These are phyloP conservation scores for Kuraishia capsulata DNA, from an alignment of 805 yeast species.

Conservation along the genomic window DNA sequence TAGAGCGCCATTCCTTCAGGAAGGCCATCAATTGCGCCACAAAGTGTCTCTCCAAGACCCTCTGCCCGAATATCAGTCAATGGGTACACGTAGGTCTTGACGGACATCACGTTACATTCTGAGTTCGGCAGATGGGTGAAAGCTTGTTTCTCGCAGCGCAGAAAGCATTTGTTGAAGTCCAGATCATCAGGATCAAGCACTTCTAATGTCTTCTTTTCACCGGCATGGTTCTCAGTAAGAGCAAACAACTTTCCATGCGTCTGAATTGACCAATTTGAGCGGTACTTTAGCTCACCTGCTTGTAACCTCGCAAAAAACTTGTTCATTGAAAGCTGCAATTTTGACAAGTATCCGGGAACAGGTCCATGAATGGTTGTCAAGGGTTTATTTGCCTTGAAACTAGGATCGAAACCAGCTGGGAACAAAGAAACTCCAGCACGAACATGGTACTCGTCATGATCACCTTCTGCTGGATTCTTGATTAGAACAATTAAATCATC, in stretches of 20 bases:
- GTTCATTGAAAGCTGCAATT: conserved; percentile 56
- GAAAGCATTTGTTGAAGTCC: conserved; percentile 38
- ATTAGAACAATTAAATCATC: conserved; percentile 55
- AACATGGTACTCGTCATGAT: conserved; percentile 47
- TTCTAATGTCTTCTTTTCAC: conserved; percentile 25
- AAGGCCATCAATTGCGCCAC: conserved; percentile 56
- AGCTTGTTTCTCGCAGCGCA: conserved; percentile 53
- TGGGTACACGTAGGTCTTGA: conserved; percentile 52
- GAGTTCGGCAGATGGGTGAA: conserved; percentile 43
- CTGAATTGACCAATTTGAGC: conserved; percentile 68
- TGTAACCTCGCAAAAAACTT: conserved; percentile 50
- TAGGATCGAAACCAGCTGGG: conserved; percentile 70
- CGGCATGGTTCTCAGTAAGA: conserved; percentile 32
- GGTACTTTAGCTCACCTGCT: conserved; percentile 45
- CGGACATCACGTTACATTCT: conserved; percentile 36
- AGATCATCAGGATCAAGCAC: conserved; percentile 23
- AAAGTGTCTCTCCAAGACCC: conserved; percentile 35
- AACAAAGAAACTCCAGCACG: conserved; percentile 52
- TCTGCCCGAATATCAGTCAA: conserved; percentile 35
- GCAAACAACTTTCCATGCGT: conserved; percentile 43
- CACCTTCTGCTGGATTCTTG: conserved; percentile 23
- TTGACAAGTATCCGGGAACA: conserved; percentile 56
- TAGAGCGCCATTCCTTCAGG: conserved; percentile 51
- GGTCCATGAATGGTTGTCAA: conserved; percentile 59
- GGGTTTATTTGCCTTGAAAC: conserved; percentile 38